These are phyloP conservation scores for Lindgomyces ingoldianus DNA, from an alignment of 495 filamentous ascomycete species.

Conservation along the genomic window DNA sequence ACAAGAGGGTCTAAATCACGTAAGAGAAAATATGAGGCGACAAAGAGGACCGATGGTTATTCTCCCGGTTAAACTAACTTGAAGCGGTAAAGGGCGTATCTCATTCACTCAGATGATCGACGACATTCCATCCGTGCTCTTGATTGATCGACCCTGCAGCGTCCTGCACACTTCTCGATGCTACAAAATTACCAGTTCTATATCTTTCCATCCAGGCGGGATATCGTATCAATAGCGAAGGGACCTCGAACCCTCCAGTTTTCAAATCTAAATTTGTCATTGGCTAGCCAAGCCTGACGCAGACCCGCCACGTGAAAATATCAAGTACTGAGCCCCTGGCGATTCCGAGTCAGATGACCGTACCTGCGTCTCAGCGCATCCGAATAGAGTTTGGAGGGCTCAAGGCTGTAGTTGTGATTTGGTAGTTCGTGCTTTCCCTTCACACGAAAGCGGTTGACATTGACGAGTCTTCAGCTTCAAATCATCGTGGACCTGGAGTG, in stretches of 20 bases:
- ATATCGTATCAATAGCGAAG: background rate
- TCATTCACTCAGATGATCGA: background rate
- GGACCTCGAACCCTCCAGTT: conserved; percentile 1
- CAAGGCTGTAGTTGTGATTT: background rate
- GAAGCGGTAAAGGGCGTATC: background rate
- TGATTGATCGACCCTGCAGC: conserved; percentile 7
- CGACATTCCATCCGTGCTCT: conserved; percentile 19
- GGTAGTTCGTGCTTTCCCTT: background rate
- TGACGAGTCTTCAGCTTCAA: background rate
- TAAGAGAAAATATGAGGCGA: conserved; percentile 1
- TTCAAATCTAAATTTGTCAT: background rate
- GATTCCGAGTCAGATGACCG: conserved; percentile 9
- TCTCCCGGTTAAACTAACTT: conserved; percentile 4
- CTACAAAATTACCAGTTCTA: background rate
- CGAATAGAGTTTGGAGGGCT: conserved; percentile 1
- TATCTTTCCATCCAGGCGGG: background rate
- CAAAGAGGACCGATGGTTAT: background rate
- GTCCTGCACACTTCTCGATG: background rate
- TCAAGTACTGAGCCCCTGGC: background rate
- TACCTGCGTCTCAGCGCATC: background rate
- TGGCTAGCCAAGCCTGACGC: background rate
- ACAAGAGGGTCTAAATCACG: conserved; percentile 1
- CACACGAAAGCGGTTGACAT: background rate
- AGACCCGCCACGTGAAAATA: conserved; percentile 11
- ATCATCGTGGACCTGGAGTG: background rate